These are phyloP conservation scores for Lentinula detonsa DNA, from an alignment of 768 basidiomycete species.

Conservation along the genomic window DNA sequence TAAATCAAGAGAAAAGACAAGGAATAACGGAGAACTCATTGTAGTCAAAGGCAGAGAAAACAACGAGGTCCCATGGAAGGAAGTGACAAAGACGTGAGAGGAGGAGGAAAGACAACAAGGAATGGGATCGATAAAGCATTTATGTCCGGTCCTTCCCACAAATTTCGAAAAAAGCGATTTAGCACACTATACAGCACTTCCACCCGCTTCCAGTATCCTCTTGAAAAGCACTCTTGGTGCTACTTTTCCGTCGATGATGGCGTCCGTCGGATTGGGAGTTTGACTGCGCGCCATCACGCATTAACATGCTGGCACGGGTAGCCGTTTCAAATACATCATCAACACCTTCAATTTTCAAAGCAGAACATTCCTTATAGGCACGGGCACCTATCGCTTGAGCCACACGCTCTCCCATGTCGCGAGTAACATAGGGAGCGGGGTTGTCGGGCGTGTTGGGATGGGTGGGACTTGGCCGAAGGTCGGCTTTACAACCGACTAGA, in stretches of 20 bases:
- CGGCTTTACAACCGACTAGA: constrained; percentile 94
- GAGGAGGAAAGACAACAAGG: neutral
- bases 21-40: neutral
- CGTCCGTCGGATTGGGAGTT: constrained; percentile 31
- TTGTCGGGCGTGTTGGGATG: constrained; percentile 41
- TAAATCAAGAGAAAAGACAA: neutral
- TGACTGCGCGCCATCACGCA: constrained; percentile 74
- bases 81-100: neutral
- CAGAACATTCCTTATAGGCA: constrained; percentile 92
- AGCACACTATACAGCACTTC: constrained; percentile 70
- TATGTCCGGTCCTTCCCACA: neutral
- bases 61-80: neutral
- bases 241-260: constrained; percentile 51
- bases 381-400: constrained; percentile 84
- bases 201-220: constrained; percentile 41
- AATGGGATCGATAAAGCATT: neutral
- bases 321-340: constrained; percentile 98
- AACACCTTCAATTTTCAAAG: constrained; percentile 85
- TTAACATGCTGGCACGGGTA: constrained; percentile 93
- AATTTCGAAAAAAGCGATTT: constrained; percentile 7
- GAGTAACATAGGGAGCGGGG: constrained; percentile 56
- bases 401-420: constrained; percentile 75
- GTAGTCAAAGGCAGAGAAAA: neutral
- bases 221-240: constrained; percentile 33
- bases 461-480: constrained; percentile 64